Conservation (phyloP, 371 early-diverging fungal genomes). For the Haplosporangium sp. region DNA sequence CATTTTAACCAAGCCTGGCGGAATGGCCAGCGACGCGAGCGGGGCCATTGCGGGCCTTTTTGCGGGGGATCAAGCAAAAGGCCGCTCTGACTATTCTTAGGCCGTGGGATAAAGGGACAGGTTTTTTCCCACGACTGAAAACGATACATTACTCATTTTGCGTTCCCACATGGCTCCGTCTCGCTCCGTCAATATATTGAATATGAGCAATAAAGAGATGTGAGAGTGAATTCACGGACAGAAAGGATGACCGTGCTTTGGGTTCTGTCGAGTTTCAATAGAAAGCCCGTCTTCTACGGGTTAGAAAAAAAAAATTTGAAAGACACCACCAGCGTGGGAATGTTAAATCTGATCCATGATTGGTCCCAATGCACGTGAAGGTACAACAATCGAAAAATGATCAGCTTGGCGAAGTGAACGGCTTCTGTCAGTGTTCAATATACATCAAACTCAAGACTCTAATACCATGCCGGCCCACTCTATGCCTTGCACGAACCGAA, state of each 20-base stretch:
- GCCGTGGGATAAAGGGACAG: neutral
- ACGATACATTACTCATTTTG: conserved; percentile 1
- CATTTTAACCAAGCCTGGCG: neutral
- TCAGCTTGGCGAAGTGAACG: neutral
- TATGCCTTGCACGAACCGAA: too few species aligned
- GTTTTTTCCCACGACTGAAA: neutral
- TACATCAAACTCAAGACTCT: neutral
- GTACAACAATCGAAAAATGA: neutral
- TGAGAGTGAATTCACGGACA: neutral
- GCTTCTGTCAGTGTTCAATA: neutral
- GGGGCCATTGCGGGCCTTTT: conserved; percentile 3
- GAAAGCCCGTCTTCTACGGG: neutral
- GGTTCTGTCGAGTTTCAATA: neutral
- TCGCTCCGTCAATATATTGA: neutral
- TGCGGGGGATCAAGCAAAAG: neutral
- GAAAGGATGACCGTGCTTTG: neutral
- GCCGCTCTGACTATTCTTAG: neutral
- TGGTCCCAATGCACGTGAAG: conserved; percentile 8
- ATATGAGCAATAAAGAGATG: too few species aligned
- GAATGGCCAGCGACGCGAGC: neutral
- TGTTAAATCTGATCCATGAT: neutral
- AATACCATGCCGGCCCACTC: too few species aligned
- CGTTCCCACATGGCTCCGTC: neutral
- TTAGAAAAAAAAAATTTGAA: neutral
- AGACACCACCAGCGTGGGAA: conserved; percentile 9